Conservation (phyloP, 169 alveolate genomes). For the Plasmodium inui region DNA sequence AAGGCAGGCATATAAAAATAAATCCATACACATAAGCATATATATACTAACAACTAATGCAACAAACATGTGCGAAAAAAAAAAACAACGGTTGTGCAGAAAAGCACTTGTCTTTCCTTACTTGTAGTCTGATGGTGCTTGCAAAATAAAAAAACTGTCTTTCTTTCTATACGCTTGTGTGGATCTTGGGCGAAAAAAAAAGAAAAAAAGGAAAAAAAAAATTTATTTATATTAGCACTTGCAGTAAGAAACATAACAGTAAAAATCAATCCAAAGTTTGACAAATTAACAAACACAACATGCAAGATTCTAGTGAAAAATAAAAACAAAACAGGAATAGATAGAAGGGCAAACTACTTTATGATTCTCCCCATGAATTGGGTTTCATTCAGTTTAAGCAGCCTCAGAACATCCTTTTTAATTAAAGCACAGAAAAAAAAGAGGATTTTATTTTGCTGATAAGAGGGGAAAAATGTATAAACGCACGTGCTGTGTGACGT, state of each 20-base stretch:
- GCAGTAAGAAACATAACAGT: neutral
- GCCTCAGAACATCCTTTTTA: constrained; percentile 67
- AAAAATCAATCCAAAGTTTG: neutral
- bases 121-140: constrained; percentile 72
- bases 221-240: neutral
- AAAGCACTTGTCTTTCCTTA: constrained; percentile 13
- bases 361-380: constrained; percentile 74
- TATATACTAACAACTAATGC: neutral
- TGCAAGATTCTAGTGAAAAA: neutral
- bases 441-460: neutral
- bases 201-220: constrained; percentile 8
- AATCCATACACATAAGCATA: neutral
- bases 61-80: neutral
- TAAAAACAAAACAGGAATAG: neutral
- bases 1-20: neutral
- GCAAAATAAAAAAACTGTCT: constrained; percentile 39
- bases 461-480: neutral
- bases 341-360: constrained; percentile 33
- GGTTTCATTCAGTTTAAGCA: constrained; percentile 68
- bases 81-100: neutral
- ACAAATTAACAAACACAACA: neutral
- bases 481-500: neutral
- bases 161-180: constrained; percentile 69
- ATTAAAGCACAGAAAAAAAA: constrained; percentile 17
- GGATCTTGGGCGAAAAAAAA: constrained; percentile 44